Base-by-base conservation (phyloP, 2,329 filamentous ascomycete species). In the Monilinia fructigena region DNA sequence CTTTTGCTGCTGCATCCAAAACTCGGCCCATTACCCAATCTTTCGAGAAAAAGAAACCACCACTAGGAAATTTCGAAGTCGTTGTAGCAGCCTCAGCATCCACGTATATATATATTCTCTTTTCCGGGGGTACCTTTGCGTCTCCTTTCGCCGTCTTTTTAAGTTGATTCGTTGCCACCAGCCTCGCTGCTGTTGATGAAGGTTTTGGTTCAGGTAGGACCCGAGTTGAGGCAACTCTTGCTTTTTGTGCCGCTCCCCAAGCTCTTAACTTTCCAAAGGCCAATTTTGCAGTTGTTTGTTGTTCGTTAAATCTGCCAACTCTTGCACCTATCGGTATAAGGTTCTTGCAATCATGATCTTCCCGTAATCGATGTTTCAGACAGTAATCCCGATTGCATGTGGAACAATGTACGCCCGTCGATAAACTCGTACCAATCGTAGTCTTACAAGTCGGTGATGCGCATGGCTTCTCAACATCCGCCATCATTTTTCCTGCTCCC, bases 91-190 rank as follows among this genome's bases (percentile, higher is more conserved):
- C 91, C 74, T 93, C 92, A 0, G 94, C 95, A 76, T 98, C 94
- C 23, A 97, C 91, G 75, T 91, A 89, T 0, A 99, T 75, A 75
- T 98, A 98, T 1, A 99, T 80, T n/a, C 95, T 82, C 80, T 96
- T 96, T 70, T 97, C 92, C 0, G 82, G 77, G 0, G 92, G 82
- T 0, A 97, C 78, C 73, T 92, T 94, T 12, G 87, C 87, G 70
- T 98, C 94, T 0, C 96, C 96, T 79, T 97, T 97, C 2, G 95
- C 94, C 0, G 85, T 87, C 76, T 89, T 90, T 80, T 97, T 97
- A 53, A 99, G 81, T 12, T 85, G 86, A 70, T 92, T 92, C 8
- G 94, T 82, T 7, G 89, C 91, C 3, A 88, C 81, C 23, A 91
- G 72, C 2, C 89, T 84, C 59, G 88, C 86, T 0, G 89, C 85